Evolutionary conservation across 2,329 filamentous ascomycete species (phyloP), one percentile per base, ranked within the genome.

Genomic region (Cercospora sojina): DNA sequence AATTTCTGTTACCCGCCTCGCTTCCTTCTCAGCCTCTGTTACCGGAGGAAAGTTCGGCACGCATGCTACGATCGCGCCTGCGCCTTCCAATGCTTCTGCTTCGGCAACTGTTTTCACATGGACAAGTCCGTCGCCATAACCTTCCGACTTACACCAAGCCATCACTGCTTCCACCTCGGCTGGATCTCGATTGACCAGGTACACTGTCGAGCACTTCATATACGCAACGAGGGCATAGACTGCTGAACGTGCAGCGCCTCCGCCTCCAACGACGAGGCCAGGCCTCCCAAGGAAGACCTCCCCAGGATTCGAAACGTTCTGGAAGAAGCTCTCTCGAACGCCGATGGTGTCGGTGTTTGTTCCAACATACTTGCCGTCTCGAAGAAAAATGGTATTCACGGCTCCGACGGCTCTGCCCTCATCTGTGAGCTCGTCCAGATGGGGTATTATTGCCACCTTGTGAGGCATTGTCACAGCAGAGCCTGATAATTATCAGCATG

Each of bases 341-440:
- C 91, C 91, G 64, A 92, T 84, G 67, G 90, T 90, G 78, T 95
- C 91, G 3, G 91, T 94, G 80, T 95, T 94, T 51, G 91, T 90
- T 62, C 91, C 91, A 77, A 90, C 87, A 70, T 74, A 71, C 56
- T 82, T 76, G 57, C 82, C 80, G 56, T 81, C 78, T 23, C 85
- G 82, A 56, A 91, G 77, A 80, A 90, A 93, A 61, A 94, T 84
- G 0, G 91, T 95, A 82, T 95, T 94, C 78, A 90, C 89, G 59
- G 91, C 91, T 57, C 91, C 91, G 23, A 93, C 89, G 38, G 89
- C 87, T 59, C 85, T 84, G 71, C 87, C 91, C 78, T 93, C 90
- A 23, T 87, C 84, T 6, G 90, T 92, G 41, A 93, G 81, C 62
- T 88, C 86, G 74, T 94, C 91, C 8, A 94, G 84, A 71, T 91